Evolutionary conservation across 495 filamentous ascomycete species (phyloP), one percentile per base, ranked within the genome.

Genomic region (Xylaria palmicola): DNA sequence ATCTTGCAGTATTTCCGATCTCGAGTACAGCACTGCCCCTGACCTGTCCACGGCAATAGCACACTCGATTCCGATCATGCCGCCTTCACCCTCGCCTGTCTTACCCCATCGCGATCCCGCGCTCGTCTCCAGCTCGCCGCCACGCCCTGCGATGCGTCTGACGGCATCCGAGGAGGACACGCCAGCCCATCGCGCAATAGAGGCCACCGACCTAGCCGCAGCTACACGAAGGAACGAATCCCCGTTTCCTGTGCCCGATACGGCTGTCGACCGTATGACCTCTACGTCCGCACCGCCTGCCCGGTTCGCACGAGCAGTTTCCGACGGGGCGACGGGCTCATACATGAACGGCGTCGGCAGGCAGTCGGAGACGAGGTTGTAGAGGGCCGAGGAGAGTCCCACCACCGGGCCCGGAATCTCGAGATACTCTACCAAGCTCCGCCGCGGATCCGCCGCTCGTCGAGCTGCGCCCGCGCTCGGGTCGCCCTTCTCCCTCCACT

Each of bases 161-260:
- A 92, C 63, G 6, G 90, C 88, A 4, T 62, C 60, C 6, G 70
- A 58, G 0, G 79, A 65, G 5, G 86, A 77, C 1, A 72, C 29
- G 3, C 55, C 63, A 7, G 64, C 68, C 70, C 88, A 93, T n/a
- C 88, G 82, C 10, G 85, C 81, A 56, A 93, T 89, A 0, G 91
- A 85, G 12, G 84, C 88, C 3, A 86, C 85, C 7, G 90, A 91
- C 5, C 88, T 83, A 4, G 81, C 85, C 2, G 91, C 91, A n/a
- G 80, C 81, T 17, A 84, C 74, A 1, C 90, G 86, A 2, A 96
- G 81, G 68, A 96, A 97, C 0, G 91, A 91, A 68, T 97, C 93
- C 0, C 92, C 92, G 62, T 96, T 95, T 4, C 92, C 92, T 0
- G 92, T 96, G 1, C 92, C 92, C 0, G 90, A 94, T 32, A 94